These are phyloP conservation scores for Cucurbita moschata DNA, from an alignment of 306 rosid species.

Conservation along the genomic window DNA sequence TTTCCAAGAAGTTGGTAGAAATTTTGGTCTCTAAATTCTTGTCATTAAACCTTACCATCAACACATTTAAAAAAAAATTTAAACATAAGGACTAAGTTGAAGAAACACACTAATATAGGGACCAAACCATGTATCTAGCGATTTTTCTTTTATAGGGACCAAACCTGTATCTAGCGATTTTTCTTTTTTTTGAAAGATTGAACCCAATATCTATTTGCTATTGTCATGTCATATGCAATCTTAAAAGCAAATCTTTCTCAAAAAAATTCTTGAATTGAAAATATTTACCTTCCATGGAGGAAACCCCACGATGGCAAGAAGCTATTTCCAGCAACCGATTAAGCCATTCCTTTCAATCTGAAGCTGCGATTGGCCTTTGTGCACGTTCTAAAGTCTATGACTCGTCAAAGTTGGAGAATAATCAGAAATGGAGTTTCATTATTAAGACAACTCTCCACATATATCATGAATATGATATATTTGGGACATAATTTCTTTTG, in stretches of 20 bases:
- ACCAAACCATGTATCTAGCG: not conserved
- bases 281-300: not conserved
- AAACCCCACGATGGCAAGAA: not conserved
- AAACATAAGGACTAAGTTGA: too few relatives aligned
- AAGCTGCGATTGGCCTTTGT: not conserved
- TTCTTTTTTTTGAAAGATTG: not conserved
- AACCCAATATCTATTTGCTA: not conserved
- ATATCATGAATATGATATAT: too few relatives aligned
- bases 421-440: not conserved
- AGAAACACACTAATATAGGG: not conserved
- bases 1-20: too few relatives aligned
- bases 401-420: not conserved
- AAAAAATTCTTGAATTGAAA: not conserved
- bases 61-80: not conserved
- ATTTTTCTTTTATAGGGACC: not conserved
- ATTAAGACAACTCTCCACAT: not conserved
- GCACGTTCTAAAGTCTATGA: not conserved
- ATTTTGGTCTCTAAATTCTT: too few relatives aligned
- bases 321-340: not conserved
- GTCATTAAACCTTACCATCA: not conserved
- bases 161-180: not conserved
- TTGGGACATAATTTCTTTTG: too few relatives aligned
- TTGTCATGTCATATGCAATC: not conserved
- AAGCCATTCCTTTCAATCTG: not conserved
- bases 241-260: not conserved